Evolutionary conservation across 805 yeast genomes (phyloP).

Genomic region (Suhomyces vadensis): DNA sequence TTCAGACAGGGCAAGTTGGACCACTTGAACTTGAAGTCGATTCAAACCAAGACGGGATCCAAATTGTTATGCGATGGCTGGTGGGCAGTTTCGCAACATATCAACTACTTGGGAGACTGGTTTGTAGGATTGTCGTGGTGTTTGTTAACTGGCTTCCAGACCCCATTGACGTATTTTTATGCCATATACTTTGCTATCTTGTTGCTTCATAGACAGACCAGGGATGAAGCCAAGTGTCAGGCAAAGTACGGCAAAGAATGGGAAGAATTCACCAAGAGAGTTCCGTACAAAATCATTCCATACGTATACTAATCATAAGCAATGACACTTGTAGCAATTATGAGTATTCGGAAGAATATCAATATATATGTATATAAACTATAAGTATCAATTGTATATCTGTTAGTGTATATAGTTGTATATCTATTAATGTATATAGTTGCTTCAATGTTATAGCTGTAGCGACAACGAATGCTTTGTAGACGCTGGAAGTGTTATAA

Average conservation of each 20-base stretch:
- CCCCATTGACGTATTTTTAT: constrained; percentile 86
- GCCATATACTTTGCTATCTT: constrained; percentile 79
- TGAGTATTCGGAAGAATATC: too few species aligned
- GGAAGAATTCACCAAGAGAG: constrained; percentile 76
- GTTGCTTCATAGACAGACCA: constrained; percentile 80
- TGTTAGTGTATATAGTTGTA: too few species aligned
- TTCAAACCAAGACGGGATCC: constrained; percentile 75
- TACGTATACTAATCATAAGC: constrained; percentile 70
- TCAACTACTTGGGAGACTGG: constrained; percentile 96
- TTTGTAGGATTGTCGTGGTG: constrained; percentile 90
- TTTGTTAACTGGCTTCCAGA: constrained; percentile 77
- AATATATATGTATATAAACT: too few species aligned
- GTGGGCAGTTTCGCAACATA: constrained; percentile 95
- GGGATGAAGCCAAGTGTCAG: constrained; percentile 91
- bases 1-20: constrained; percentile 77
- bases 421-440: too few species aligned
- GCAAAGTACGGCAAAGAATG: constrained; percentile 84
- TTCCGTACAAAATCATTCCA: constrained; percentile 90
- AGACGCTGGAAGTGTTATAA: too few species aligned
- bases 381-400: too few species aligned
- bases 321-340: too few species aligned
- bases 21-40: constrained; percentile 58
- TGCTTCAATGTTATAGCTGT: too few species aligned
- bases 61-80: constrained; percentile 86
- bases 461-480: too few species aligned